Percentiles rank a stretch among this genome's conserved stretches.
phyloP scores from a whole-genome alignment of 1,284 basidiomycete species.

The Fomes fomentarius region DNA sequence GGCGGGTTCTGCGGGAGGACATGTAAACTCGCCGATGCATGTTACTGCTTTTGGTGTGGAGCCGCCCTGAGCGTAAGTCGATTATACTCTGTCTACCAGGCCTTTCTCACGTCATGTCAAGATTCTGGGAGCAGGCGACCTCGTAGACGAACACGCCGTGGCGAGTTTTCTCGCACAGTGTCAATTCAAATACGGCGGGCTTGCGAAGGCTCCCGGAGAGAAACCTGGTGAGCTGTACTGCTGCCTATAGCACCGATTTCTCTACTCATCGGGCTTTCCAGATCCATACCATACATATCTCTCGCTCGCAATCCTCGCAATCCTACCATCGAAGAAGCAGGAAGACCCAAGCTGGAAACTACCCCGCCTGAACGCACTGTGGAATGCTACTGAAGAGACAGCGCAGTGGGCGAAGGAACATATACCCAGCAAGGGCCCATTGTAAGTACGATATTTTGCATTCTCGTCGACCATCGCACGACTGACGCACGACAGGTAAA shows the following conservation, averaged over 20 bases:
- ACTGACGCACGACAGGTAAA: not conserved
- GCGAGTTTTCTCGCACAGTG: conserved; percentile 69
- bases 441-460: not conserved
- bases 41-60: conserved; percentile 95
- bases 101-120: conserved; percentile 31
- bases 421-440: conserved; percentile 41
- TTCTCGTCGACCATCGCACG: not conserved
- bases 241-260: too few relatives aligned
- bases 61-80: conserved; percentile 69
- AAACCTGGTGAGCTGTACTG: conserved; percentile 61
- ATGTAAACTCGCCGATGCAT: conserved; percentile 86
- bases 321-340: conserved; percentile 52
- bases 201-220: conserved; percentile 80
- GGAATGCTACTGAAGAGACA: conserved; percentile 72
- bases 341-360: conserved; percentile 57
- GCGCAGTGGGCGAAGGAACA: conserved; percentile 63
- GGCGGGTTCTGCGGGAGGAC: conserved; percentile 89
- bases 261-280: too few relatives aligned
- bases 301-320: conserved; percentile 77
- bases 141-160: conserved; percentile 61
- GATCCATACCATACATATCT: conserved; percentile 94
- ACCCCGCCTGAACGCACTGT: conserved; percentile 60
- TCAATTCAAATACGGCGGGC: conserved; percentile 86
- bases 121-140: conserved; percentile 63
- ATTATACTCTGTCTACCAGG: not conserved